Base-by-base conservation (phyloP, 2,329 filamentous ascomycete genomes). In the Microdochium bolleyi region DNA sequence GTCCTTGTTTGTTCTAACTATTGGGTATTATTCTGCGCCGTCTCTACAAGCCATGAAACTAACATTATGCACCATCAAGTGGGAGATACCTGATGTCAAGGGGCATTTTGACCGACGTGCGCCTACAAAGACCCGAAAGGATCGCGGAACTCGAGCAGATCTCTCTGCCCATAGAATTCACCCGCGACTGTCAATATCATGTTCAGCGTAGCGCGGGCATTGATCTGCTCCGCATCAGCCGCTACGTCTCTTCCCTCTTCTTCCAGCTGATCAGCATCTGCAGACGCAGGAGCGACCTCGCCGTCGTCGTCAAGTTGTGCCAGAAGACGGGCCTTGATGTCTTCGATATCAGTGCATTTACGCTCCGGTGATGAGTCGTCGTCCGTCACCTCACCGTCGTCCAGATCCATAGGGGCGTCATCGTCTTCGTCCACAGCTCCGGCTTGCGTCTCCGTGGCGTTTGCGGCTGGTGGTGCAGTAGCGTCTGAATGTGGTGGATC, bases 121-220 rank as follows among this genome's bases (percentile, higher is more conserved):
- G 69, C 52, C 49, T 60, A 54, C 11, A 62, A 74, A 59, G 71
- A 70, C 22, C 74, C 70, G 60, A 83, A 84, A 3, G 80, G 79
- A 56, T 86, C 80, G 54, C 90, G 80, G 56, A 85, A 88, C 61
- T 88, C 83, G 49, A 96, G 77, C 56, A 96, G 70, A 68, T 97
- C 92, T 58, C 86, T 79, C 70, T 97, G 92, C 1, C 92, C 91
- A 69, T 92, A 97, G 58, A 88, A 83, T 70, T 96, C 91, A 61
- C 90, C 92, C 49, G 88, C 85, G 34, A 96, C 79, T 0, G 89
- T 94, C 59, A 96, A 74, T 51, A 96, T 89, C 89, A 95, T 95
- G 70, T 95, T 92, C 32, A 96, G 75, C 41, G 90, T 91, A n/a
- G 84, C 86, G 25, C 80, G 76, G 73, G 76, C 76, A 64, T 78